Base-by-base conservation (phyloP, 129 eudicot genomes). In the Calendula officinalis region DNA sequence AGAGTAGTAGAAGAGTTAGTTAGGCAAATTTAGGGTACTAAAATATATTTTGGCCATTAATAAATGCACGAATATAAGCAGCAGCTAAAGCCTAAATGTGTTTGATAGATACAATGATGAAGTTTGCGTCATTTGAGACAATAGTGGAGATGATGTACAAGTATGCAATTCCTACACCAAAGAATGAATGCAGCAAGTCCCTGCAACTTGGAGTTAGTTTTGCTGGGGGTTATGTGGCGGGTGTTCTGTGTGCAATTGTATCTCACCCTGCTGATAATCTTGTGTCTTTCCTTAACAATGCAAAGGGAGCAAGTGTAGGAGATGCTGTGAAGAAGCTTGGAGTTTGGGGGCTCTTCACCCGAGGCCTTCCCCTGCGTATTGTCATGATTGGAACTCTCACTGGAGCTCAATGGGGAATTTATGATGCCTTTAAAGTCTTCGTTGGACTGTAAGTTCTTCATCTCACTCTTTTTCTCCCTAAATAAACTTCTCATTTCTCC, bases 351-450 rank as follows among this genome's bases (percentile, higher is more conserved):
- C 81, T 92, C 16, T 88, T 92, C 60, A 92, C 98, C 13, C 82
- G 96, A 1, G 98, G 98, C 22, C 96, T 92, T 55, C 98, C 98
- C 46, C 85, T 92, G 42, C 96, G 98, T 79, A 92, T 92, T 71
- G 98, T 92, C 60, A 92, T 92, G 98, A 88, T 92, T 62, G 96
- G 98, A 79, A 92, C 98, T 49, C 89, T 92, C 60, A 92, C 98
- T 11, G 98, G 98, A 56, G 98, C 96, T n/a, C 98, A 92, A 69
- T 91, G 98, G 98, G 98, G 96, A 64, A 91, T 91, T 22, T 91
- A 91, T 50, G 95, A 91, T 69, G 89, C 98, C 34, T 92, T 92
- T 62, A 92, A 92, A 81, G 98, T 92, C 46, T 92, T 83, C 50
- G 96, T 92, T 72, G 98, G 98, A 30, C 86, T 92, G 98, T 92